phyloP scores from a whole-genome alignment of 176 grass and related monocot genomes.

The Puya raimondii region DNA sequence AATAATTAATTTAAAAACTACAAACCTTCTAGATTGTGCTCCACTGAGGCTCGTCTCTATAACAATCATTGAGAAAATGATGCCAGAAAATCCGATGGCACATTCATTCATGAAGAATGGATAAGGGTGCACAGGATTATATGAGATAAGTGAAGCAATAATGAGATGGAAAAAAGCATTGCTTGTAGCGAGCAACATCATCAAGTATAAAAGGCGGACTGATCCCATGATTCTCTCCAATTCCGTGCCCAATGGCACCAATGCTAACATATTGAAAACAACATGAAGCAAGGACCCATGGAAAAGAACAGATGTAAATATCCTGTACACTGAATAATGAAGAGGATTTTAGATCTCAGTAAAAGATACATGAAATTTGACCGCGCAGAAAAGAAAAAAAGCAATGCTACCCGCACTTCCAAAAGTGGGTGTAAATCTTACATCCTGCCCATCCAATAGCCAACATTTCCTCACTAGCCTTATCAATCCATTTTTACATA shows the following conservation, averaged over 20 bases:
- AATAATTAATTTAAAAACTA: conserved; percentile 5
- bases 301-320: conserved; percentile 83
- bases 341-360: conserved; percentile 5
- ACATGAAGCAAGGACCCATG: conserved; percentile 90
- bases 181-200: conserved; percentile 73
- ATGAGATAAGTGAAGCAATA: conserved; percentile 58
- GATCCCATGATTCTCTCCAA: conserved; percentile 99
- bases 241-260: conserved; percentile 76
- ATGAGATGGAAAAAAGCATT: conserved; percentile 86
- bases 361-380: conserved; percentile 16
- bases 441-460: too few relatives aligned
- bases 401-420: background rate
- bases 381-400: conserved; percentile 10
- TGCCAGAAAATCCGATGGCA: conserved; percentile 91
- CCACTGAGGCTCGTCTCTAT: conserved; percentile 94
- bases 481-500: too few relatives aligned
- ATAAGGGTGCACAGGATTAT: conserved; percentile 53
- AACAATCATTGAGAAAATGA: conserved; percentile 97
- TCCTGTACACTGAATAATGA: conserved; percentile 67
- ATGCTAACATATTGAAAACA: conserved; percentile 92
- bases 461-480: too few relatives aligned
- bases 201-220: conserved; percentile 81
- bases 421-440: too few relatives aligned
- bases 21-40: conserved; percentile 72
- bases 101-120: conserved; percentile 63